phyloP scores from a whole-genome alignment of 352 stramenopile species.

The Pythium apleroticum region DNA sequence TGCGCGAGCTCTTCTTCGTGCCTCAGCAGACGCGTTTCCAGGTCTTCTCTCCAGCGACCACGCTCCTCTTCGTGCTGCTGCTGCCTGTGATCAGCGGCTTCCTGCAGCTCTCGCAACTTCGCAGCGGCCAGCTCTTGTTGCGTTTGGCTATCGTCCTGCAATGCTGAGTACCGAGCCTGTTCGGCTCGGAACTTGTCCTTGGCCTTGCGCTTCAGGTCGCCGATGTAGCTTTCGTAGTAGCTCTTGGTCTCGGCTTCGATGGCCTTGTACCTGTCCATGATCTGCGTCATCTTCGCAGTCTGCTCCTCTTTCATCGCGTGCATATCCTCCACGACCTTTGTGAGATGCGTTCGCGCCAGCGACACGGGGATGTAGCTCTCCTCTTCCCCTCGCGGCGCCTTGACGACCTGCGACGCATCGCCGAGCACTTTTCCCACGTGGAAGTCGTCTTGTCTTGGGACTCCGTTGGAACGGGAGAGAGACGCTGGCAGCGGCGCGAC shows the following conservation, averaged over 20 bases:
- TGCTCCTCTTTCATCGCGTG: slow-evolving; percentile 75
- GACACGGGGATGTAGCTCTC: slow-evolving; percentile 75
- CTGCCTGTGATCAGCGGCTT: slow-evolving; percentile 26
- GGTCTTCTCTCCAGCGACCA: slow-evolving; percentile 29
- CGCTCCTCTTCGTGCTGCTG: slow-evolving; percentile 28
- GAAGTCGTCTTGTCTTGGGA: slow-evolving; percentile 27
- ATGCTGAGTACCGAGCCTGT: slow-evolving; percentile 27
- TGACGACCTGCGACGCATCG: slow-evolving; percentile 13
- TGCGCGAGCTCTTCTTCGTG: slow-evolving; percentile 52
- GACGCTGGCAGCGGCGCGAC: slow-evolving; percentile 15
- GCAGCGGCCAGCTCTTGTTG: slow-evolving; percentile 11
- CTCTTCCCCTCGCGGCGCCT: slow-evolving; percentile 32
- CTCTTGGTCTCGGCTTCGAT: slow-evolving; percentile 59
- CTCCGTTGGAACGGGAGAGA: neutral
- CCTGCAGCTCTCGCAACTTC: slow-evolving; percentile 18
- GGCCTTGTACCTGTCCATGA: slow-evolving; percentile 51
- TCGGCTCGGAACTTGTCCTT: slow-evolving; percentile 33
- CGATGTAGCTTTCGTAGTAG: slow-evolving; percentile 58
- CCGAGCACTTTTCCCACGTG: slow-evolving; percentile 49
- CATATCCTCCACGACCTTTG: slow-evolving; percentile 77
- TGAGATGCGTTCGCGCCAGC: slow-evolving; percentile 54
- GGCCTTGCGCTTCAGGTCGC: slow-evolving; percentile 41
- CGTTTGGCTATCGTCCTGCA: slow-evolving; percentile 31
- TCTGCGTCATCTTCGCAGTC: slow-evolving; percentile 40
- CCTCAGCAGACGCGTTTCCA: slow-evolving; percentile 40